phyloP scores from a whole-genome alignment of 306 rosid genomes.

The Senna tora region DNA sequence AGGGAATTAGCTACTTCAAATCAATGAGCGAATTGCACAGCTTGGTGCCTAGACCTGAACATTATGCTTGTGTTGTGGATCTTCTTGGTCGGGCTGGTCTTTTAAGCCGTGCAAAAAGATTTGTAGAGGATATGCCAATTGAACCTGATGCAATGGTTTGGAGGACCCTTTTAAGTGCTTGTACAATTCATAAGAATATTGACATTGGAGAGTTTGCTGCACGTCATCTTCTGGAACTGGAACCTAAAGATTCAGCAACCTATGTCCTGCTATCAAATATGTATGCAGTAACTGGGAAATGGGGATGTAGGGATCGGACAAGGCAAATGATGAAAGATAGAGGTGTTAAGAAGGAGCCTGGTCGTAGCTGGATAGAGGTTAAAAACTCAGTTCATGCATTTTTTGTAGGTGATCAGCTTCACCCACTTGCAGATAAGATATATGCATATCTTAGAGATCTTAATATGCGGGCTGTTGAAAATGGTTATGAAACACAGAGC shows the following conservation, averaged over 20 bases:
- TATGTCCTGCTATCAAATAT: slow-evolving; percentile 82
- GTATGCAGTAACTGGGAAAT: slow-evolving; percentile 79
- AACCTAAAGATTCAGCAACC: slow-evolving; percentile 88
- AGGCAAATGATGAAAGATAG: slow-evolving; percentile 80
- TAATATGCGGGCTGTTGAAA: slow-evolving; percentile 51
- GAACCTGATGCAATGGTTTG: slow-evolving; percentile 81
- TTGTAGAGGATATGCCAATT: slow-evolving; percentile 76
- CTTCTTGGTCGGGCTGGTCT: slow-evolving; percentile 83
- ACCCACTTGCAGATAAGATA: slow-evolving; percentile 60
- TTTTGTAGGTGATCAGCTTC: slow-evolving; percentile 79
- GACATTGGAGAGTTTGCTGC: slow-evolving; percentile 91
- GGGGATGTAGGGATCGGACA: slow-evolving; percentile 75
- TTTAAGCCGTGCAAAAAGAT: slow-evolving; percentile 60
- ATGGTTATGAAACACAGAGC: slow-evolving; percentile 61
- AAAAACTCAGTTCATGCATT: slow-evolving; percentile 68
- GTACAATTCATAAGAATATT: slow-evolving; percentile 63
- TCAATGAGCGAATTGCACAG: slow-evolving; percentile 73
- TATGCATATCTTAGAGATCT: slow-evolving; percentile 59
- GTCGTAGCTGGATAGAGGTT: slow-evolving; percentile 87
- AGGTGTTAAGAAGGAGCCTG: slow-evolving; percentile 89
- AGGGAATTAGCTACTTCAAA: slow-evolving; percentile 72
- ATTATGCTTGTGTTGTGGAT: slow-evolving; percentile 85
- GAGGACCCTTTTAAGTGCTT: slow-evolving; percentile 92
- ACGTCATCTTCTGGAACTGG: slow-evolving; percentile 70
- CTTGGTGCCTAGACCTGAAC: slow-evolving; percentile 79